Conservation (phyloP, 208 protist genomes). For the Wallacemonas sp. region DNA sequence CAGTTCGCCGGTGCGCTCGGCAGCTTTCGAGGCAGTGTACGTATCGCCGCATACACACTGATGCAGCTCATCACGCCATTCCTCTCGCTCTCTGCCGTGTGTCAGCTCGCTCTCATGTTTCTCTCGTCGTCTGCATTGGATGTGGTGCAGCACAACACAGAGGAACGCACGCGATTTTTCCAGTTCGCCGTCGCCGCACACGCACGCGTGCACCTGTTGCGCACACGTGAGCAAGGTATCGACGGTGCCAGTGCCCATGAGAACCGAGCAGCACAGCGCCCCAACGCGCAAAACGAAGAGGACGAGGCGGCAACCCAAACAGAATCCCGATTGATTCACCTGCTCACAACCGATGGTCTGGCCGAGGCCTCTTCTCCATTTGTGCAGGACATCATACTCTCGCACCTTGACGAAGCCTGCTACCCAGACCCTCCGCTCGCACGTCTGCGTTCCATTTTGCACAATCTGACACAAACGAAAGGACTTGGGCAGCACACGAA, state of each 20-base stretch:
- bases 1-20: slow-evolving; percentile 26
- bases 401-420: slow-evolving; percentile 38
- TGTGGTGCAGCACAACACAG: not conserved
- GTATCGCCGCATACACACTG: slow-evolving; percentile 23
- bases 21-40: slow-evolving; percentile 9
- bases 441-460: slow-evolving; percentile 3
- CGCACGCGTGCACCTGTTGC: not conserved
- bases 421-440: not conserved
- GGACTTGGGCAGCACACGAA: not conserved
- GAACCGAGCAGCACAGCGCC: no score
- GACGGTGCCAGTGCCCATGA: no score
- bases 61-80: slow-evolving; percentile 13
- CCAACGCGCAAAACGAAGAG: not conserved
- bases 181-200: slow-evolving; percentile 16
- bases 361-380: slow-evolving; percentile 21
- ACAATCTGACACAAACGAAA: not conserved
- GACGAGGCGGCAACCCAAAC: no score
- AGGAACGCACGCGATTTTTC: slow-evolving; percentile 26
- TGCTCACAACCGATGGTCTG: slow-evolving; percentile 27
- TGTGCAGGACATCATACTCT: slow-evolving; percentile 40
- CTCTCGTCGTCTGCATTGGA: slow-evolving; percentile 18
- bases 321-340: not conserved
- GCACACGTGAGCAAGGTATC: no score
- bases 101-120: slow-evolving; percentile 9
- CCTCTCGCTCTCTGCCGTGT: slow-evolving; percentile 2